Evolutionary conservation across 1,139 yeast species (phyloP).

Genomic region (Saccharomyces hybrid): DNA sequence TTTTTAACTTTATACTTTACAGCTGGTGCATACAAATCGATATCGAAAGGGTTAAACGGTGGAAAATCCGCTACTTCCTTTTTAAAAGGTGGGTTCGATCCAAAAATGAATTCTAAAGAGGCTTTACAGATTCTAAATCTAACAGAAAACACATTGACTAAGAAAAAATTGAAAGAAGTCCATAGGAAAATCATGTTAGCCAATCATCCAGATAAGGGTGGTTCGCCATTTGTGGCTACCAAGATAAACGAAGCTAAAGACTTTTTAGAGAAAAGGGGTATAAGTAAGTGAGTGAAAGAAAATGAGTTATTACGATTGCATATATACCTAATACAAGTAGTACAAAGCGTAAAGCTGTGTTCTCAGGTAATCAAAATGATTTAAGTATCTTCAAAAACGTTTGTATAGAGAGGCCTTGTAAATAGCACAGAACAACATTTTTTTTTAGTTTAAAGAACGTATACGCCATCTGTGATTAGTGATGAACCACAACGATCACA

Average conservation of each 20-base stretch:
- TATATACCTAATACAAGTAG: background rate
- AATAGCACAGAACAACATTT: background rate
- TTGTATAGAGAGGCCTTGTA: background rate
- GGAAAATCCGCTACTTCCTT: slow-evolving; percentile 34
- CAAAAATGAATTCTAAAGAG: slow-evolving; percentile 83
- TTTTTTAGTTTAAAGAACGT: slow-evolving; percentile 14
- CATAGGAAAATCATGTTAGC: slow-evolving; percentile 90
- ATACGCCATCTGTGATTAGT: slow-evolving; percentile 20
- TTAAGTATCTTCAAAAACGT: slow-evolving; percentile 9
- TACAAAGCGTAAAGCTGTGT: background rate
- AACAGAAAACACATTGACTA: slow-evolving; percentile 68
- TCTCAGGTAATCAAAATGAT: background rate
- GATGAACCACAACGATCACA: slow-evolving; percentile 19
- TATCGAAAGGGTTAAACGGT: slow-evolving; percentile 55
- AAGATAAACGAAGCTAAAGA: slow-evolving; percentile 97
- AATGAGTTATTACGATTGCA: background rate
- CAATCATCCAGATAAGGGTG: slow-evolving; percentile 97
- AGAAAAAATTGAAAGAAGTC: slow-evolving; percentile 77
- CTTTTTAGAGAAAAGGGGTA: slow-evolving; percentile 65
- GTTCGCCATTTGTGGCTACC: slow-evolving; percentile 89
- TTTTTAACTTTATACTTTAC: slow-evolving; percentile 56
- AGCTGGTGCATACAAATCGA: slow-evolving; percentile 60
- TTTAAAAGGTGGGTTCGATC: slow-evolving; percentile 79
- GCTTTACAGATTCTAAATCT: slow-evolving; percentile 83
- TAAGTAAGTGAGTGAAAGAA: slow-evolving; percentile 16